phyloP scores from a whole-genome alignment of 2,329 filamentous ascomycete genomes.

The Triangularia verruculosa region DNA sequence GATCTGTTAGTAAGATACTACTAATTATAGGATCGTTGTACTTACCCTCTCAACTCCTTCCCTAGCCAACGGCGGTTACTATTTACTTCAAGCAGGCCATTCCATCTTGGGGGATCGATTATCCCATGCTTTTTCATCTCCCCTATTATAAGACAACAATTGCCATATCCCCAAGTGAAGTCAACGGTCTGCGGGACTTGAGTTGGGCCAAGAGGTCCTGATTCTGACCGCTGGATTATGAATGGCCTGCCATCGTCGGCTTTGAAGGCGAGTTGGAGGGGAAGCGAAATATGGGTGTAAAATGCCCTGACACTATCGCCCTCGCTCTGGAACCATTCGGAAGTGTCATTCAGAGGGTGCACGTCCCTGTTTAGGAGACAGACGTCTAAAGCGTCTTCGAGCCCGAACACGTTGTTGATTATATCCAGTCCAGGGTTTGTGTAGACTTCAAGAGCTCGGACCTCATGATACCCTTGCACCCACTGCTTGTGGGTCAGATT shows the following conservation, averaged over 20 bases:
- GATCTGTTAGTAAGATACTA: background rate
- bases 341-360: constrained; percentile 7
- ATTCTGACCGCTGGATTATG: background rate
- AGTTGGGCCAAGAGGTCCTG: background rate
- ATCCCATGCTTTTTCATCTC: background rate
- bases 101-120: background rate
- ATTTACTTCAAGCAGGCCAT: background rate
- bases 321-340: constrained; percentile 10
- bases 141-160: background rate
- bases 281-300: background rate
- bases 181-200: background rate
- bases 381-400: constrained; percentile 1
- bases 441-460: background rate
- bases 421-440: background rate
- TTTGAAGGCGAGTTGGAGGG: background rate
- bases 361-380: constrained; percentile 8
- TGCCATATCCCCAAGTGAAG: background rate
- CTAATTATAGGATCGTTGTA: background rate
- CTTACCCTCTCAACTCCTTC: background rate
- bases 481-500: constrained; percentile 7
- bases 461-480: background rate
- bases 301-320: constrained; percentile 9
- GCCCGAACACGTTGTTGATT: background rate
- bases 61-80: background rate
- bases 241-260: too few species aligned